Evolutionary conservation across 2,329 filamentous ascomycete species (phyloP), one percentile per base, ranked within the genome.

Genomic region (Calycina marina): DNA sequence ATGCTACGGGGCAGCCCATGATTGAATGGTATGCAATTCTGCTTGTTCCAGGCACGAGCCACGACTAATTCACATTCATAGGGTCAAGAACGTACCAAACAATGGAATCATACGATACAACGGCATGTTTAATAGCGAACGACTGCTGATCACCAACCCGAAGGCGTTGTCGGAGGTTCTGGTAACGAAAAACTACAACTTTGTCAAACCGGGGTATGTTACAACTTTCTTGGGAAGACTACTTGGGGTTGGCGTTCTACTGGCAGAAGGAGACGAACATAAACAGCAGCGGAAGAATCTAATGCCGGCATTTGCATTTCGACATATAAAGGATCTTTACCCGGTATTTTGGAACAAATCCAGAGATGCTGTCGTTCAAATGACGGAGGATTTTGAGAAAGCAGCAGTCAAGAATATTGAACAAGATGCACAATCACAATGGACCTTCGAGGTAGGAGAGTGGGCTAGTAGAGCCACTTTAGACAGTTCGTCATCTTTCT

Each of bases 251-350:
- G 80, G 81, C 6, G 59, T 88, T 10, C 57, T 94, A 22, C 60
- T 94, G 8, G 80, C 83, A 2, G 86, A 94, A 55, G 86, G 86
- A n/a, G 81, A 92, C 9, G 81, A 86, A 47, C 88, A 94, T 55
- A 90, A 79, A 58, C 60, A 70, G 46, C 80, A 85, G 58, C 69
- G 86, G 28, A 85, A 80, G 52, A 74, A 77, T 36, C 67, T 93
- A 12, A 72, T 77, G 58, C 84, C 84, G 0, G 81, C 83, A 2
- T 93, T 93, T 53, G 67, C 74, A n/a, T 92, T 83, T 49, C 70
- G 84, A 14, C 81, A 92, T 47, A 63, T 93, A 52, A 92, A 90
- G 51, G 69, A 88, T 37, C 59, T 93, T 10, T 90, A 92, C 46
- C 77, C 83, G 0, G 59, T 79, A 4, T 93, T 94, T 55, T 93